Percentiles rank a stretch among this genome's conserved stretches.
Evolutionary conservation across 192 early-diverging fungal species (phyloP).

Genomic region (Linnemannia zychae): DNA sequence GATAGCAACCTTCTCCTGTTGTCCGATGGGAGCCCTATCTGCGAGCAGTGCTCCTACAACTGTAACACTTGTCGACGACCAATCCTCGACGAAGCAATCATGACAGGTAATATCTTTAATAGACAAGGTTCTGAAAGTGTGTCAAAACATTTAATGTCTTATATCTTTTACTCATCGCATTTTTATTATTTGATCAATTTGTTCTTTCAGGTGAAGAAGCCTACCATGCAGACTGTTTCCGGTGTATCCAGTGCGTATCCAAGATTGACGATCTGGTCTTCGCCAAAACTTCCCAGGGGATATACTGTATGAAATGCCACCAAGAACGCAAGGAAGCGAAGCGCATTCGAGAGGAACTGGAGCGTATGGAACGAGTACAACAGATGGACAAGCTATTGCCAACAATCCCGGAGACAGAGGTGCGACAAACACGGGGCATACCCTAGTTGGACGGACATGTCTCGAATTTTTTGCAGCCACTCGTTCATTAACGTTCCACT

Average conservation of each 20-base stretch:
- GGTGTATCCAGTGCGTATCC: conserved; percentile 76
- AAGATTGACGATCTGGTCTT: conserved; percentile 81
- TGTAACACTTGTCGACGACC: conserved; percentile 76
- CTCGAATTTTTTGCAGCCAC: neutral
- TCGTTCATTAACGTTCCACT: neutral
- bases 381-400: conserved; percentile 31
- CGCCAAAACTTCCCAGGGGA: conserved; percentile 82
- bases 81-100: conserved; percentile 83
- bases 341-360: conserved; percentile 63
- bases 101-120: conserved; percentile 66
- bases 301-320: conserved; percentile 80
- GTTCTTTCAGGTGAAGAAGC: conserved; percentile 69
- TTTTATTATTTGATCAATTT: no score
- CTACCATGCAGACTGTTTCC: conserved; percentile 85
- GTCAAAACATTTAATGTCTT: no score
- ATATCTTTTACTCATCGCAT: neutral
- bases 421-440: neutral
- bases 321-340: conserved; percentile 72
- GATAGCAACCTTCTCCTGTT: conserved; percentile 79
- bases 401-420: conserved; percentile 19
- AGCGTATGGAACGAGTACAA: conserved; percentile 45
- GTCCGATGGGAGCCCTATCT: conserved; percentile 81
- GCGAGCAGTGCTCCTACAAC: conserved; percentile 83
- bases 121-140: no score
- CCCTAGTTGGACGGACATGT: neutral